phyloP scores from a whole-genome alignment of 441 rosid species.

The Gossypium gossypioides region DNA sequence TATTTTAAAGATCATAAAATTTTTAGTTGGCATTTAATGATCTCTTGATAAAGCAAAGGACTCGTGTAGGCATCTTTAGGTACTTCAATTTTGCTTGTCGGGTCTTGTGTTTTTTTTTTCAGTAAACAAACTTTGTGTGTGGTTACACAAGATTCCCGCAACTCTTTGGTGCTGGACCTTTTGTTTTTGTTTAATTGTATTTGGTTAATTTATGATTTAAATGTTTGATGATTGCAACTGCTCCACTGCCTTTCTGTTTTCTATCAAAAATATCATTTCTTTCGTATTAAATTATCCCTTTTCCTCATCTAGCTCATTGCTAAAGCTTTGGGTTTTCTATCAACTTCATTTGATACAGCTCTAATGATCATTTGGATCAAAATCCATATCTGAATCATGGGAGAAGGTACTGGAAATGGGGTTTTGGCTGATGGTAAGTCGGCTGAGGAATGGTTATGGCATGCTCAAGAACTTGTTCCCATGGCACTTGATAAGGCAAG shows the following conservation, averaged over 20 bases:
- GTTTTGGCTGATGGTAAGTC: constrained; percentile 27
- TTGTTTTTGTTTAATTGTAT: constrained; percentile 24
- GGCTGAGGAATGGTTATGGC: constrained; percentile 63
- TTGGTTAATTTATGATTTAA: constrained; percentile 20
- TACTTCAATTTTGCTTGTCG: constrained; percentile 19
- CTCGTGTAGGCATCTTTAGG: constrained; percentile 33
- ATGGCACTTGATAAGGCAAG: constrained; percentile 47
- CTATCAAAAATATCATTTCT: constrained; percentile 7
- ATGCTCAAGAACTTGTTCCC: constrained; percentile 61
- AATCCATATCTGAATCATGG: constrained; percentile 45
- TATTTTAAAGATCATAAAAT: constrained; percentile 7
- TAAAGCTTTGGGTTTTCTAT: constrained; percentile 20
- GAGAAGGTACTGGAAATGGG: constrained; percentile 32
- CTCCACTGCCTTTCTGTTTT: constrained; percentile 45
- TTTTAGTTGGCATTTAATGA: constrained; percentile 45
- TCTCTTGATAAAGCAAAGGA: constrained; percentile 35
- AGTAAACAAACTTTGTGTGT: constrained; percentile 37
- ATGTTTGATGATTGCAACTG: constrained; percentile 51
- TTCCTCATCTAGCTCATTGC: constrained; percentile 20
- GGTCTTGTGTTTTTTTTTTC: constrained; percentile 21
- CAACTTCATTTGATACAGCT: constrained; percentile 24
- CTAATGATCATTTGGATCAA: constrained; percentile 20
- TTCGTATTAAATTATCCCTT: background rate
- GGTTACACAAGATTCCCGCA: constrained; percentile 48
- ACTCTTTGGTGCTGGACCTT: constrained; percentile 36